These are phyloP conservation scores for Syzygium syzygioides DNA, from an alignment of 441 rosid genomes.

Conservation along the genomic window DNA sequence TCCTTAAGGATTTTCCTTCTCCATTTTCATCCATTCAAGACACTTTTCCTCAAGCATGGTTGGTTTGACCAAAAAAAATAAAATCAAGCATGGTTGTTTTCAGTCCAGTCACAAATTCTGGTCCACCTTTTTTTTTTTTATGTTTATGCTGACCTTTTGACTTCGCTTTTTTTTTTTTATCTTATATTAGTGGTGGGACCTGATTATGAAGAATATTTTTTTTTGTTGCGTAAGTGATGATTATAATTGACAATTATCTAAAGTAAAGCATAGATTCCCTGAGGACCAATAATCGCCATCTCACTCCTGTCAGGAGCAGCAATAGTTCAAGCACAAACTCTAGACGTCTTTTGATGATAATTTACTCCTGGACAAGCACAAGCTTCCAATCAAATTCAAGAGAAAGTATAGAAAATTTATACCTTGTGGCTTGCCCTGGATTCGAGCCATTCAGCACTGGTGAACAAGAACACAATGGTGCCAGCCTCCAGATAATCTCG, in stretches of 20 bases:
- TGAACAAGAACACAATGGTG: conserved; percentile 75
- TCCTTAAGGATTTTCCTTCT: background rate
- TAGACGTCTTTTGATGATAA: background rate
- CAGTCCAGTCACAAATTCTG: background rate
- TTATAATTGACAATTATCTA: background rate
- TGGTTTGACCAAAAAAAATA: background rate
- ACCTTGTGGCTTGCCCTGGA: conserved; percentile 87
- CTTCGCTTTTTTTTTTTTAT: background rate
- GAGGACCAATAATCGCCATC: background rate
- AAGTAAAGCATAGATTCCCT: background rate
- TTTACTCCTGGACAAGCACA: background rate
- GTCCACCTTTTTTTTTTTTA: background rate
- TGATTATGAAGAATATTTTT: background rate
- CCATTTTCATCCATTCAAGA: background rate
- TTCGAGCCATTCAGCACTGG: conserved; percentile 83
- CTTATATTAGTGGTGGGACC: background rate
- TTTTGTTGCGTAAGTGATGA: background rate
- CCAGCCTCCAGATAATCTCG: conserved; percentile 74
- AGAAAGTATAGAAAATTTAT: background rate
- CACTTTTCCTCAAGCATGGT: background rate
- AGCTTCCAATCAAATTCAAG: background rate
- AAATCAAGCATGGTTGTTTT: too few relatives aligned
- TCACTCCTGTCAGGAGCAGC: background rate
- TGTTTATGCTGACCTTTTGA: background rate
- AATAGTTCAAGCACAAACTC: background rate